Evolutionary conservation across 148 eudicot genomes (phyloP).

Genomic region (Chenopodium quinoa): DNA sequence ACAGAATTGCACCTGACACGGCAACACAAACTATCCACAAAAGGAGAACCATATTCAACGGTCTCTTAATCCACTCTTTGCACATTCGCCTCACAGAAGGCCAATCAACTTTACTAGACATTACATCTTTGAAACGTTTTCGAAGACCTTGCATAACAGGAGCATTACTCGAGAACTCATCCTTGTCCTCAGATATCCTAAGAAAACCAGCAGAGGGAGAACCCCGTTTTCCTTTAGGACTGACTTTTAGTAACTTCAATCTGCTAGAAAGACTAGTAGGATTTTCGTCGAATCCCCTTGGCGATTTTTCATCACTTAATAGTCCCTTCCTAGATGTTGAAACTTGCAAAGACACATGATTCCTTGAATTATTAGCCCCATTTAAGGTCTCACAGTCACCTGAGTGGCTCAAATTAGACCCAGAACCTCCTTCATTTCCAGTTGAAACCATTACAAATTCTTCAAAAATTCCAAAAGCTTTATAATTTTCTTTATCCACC

Average conservation of each 20-base stretch:
- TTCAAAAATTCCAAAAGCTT: not conserved
- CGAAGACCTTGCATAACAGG: constrained; percentile 36
- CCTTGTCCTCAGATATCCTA: constrained; percentile 42
- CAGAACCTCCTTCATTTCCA: constrained; percentile 33
- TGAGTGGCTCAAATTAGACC: constrained; percentile 8
- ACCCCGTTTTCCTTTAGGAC: constrained; percentile 29
- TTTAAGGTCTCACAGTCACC: constrained; percentile 17
- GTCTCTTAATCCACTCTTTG: constrained; percentile 72
- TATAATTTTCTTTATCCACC: not conserved
- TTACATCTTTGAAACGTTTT: constrained; percentile 41
- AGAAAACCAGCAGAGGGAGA: constrained; percentile 53
- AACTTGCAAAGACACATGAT: constrained; percentile 41
- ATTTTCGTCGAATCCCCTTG: constrained; percentile 15
- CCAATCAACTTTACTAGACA: constrained; percentile 61
- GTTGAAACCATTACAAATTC: constrained; percentile 34
- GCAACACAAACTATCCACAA: constrained; percentile 67
- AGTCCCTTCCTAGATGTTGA: constrained; percentile 56
- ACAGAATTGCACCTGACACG: constrained; percentile 78
- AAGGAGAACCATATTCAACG: constrained; percentile 71
- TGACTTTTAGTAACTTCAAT: constrained; percentile 45
- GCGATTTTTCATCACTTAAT: constrained; percentile 39
- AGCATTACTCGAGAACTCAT: constrained; percentile 42
- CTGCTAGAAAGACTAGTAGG: constrained; percentile 36
- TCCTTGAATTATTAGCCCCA: constrained; percentile 27
- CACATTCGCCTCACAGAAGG: constrained; percentile 34